Base-by-base conservation (phyloP, 129 eudicot genomes). In the Saussurea involucrata region DNA sequence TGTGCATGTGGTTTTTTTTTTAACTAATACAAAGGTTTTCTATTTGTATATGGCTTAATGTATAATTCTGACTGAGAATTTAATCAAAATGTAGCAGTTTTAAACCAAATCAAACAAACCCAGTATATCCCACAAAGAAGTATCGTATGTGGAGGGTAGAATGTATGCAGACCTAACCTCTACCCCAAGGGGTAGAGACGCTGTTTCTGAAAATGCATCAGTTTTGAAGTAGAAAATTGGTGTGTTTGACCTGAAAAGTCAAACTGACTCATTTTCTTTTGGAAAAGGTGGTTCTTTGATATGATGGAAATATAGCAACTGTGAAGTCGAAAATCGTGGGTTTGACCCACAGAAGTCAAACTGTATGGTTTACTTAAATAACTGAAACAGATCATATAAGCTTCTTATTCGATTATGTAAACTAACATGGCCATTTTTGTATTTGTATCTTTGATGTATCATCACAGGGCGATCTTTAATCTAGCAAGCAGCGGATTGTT, bases 381-480 rank as follows among this genome's bases (percentile, higher is more conserved):
- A 49, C 20, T 49, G 7, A 49, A 49, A 49, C 60, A 21, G 17
- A 49, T 49, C 49, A 40, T 40, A 40, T 40, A 40, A 40, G 12
- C 15, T 49, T 49, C 8, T 49, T 49, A 17, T 49, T 49, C 8
- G 60, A 49, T 49, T 17, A 49, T 17, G 21, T 49, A 49, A 49
- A 49, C 20, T 17, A 13, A 13, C 20, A 49, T 6, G 18, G 1
- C 18, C 5, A 12, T 40, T 40, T 40, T 10, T 15, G 15, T 12
- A 3, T 31, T 4, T 4, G 0, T 31, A 31, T 31, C 34, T 32
- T 77, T 57, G 18, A 44, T 44, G 44, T 58, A 60, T 28, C 25
- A 69, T 27, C 77, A 89, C 89, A 95, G 98, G 97, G 96, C 97
- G n/a, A 86, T 95, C 80, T 91, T 95, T 61, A 80, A 84, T 40